Percentiles rank a stretch among this genome's conserved stretches.
Evolutionary conservation across 2,329 filamentous ascomycete species (phyloP).

Genomic region (Apiospora arundinis): DNA sequence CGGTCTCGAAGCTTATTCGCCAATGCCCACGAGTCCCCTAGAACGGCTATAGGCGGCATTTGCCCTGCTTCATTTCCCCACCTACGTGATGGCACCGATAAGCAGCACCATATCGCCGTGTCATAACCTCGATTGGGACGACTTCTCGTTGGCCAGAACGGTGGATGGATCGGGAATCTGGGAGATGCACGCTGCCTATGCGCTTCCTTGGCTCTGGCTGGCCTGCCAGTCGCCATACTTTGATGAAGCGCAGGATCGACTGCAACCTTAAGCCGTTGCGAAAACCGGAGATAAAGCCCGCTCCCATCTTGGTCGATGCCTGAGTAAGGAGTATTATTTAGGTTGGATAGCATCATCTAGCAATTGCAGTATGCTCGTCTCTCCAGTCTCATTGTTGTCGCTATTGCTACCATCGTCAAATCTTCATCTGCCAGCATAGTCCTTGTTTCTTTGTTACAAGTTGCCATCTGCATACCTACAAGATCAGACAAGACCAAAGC

Average conservation of each 20-base stretch:
- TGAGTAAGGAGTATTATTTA: constrained; percentile 16
- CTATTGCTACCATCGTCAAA: background rate
- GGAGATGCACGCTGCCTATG: constrained; percentile 14
- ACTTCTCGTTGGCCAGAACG: constrained; percentile 30
- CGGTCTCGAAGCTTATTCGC: constrained; percentile 36
- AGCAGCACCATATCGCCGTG: constrained; percentile 33
- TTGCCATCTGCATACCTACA: background rate
- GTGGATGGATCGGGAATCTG: constrained; percentile 13
- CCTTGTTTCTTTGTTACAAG: background rate
- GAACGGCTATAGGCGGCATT: constrained; percentile 42
- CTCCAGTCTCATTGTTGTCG: background rate
- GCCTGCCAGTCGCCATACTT: background rate
- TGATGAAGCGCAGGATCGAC: background rate
- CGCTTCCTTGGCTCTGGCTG: background rate
- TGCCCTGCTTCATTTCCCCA: constrained; percentile 30
- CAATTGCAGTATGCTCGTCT: constrained; percentile 4
- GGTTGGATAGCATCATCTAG: constrained; percentile 11
- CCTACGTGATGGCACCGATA: constrained; percentile 41
- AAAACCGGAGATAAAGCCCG: constrained; percentile 22
- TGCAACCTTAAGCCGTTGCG: constrained; percentile 23
- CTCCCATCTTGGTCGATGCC: constrained; percentile 1
- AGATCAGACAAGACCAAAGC: background rate
- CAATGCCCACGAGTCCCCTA: constrained; percentile 32
- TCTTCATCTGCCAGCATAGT: background rate
- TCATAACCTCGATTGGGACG: constrained; percentile 38